Evolutionary conservation across 352 stramenopile genomes (phyloP).

Genomic region (Phytophthora quininea): DNA sequence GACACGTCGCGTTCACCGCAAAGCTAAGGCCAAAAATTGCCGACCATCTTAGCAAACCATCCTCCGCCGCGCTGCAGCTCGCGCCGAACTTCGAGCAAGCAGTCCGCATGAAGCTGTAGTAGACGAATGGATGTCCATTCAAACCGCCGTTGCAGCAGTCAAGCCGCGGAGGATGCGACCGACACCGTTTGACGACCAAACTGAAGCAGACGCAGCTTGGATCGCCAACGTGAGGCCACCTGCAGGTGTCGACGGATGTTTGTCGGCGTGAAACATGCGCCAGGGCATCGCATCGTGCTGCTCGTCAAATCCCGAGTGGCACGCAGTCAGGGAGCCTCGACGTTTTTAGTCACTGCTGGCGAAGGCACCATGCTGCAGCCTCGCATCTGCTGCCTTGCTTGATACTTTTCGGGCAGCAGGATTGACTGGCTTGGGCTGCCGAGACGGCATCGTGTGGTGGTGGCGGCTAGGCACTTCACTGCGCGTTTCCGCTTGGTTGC

Average conservation of each 20-base stretch:
- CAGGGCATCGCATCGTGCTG: not conserved
- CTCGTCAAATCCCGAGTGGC: not conserved
- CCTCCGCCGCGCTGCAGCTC: not conserved
- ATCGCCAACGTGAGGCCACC: not conserved
- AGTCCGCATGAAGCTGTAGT: no score
- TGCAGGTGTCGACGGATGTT: not conserved
- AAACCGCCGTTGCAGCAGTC: no score
- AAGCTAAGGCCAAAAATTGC: not conserved
- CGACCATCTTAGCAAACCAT: slow-evolving; percentile 1
- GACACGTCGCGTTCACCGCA: not conserved
- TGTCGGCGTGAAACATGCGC: not conserved
- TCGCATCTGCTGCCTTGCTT: not conserved
- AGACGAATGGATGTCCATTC: no score
- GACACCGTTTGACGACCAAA: not conserved
- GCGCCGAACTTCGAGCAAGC: no score
- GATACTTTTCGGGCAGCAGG: not conserved
- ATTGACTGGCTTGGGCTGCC: not conserved
- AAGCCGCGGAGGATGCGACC: no score
- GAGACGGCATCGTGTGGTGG: not conserved
- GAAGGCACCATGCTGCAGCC: not conserved
- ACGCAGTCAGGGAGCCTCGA: not conserved
- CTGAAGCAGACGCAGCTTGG: not conserved
- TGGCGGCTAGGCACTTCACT: not conserved
- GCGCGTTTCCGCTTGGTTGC: slow-evolving; percentile 1
- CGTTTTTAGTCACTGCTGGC: not conserved